Percentiles rank a stretch among this genome's conserved stretches.
These are phyloP conservation scores for Podila epicladia DNA, from an alignment of 192 early-diverging fungal species.

Conservation along the genomic window DNA sequence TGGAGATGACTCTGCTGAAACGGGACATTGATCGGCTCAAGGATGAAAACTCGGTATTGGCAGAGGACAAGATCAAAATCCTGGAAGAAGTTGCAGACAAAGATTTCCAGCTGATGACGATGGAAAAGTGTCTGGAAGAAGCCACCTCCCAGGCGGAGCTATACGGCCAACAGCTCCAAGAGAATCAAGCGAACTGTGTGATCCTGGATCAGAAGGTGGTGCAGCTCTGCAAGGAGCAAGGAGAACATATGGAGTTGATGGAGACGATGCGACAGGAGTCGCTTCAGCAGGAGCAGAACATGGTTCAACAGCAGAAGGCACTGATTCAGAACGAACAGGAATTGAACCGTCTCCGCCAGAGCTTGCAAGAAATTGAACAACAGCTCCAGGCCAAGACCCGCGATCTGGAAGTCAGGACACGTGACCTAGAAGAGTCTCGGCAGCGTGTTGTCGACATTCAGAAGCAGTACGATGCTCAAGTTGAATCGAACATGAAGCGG, in stretches of 20 bases:
- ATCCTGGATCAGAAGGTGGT: constrained; percentile 22
- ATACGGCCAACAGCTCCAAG: constrained; percentile 26
- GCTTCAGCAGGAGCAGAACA: constrained; percentile 16
- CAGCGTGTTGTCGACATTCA: constrained; percentile 36
- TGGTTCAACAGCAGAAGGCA: constrained; percentile 9
- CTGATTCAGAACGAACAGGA: constrained; percentile 25
- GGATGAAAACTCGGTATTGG: constrained; percentile 35
- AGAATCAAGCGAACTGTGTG: constrained; percentile 9
- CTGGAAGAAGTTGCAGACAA: constrained; percentile 29
- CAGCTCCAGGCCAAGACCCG: constrained; percentile 12
- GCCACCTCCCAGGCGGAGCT: constrained; percentile 39
- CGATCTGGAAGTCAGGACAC: constrained; percentile 12
- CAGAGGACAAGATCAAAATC: constrained; percentile 24
- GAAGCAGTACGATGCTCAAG: constrained; percentile 45
- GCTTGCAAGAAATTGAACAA: constrained; percentile 20
- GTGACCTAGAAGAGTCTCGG: constrained; percentile 30
- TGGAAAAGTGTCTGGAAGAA: constrained; percentile 47
- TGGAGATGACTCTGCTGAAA: constrained; percentile 40
- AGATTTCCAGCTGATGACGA: constrained; percentile 39
- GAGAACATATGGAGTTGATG: constrained; percentile 36
- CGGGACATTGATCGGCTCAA: constrained; percentile 38
- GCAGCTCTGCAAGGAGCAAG: constrained; percentile 21
- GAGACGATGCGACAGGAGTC: constrained; percentile 34
- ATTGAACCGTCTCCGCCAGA: constrained; percentile 6
- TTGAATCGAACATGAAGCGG: constrained; percentile 41